Conservation (phyloP, 257 asterid species). For the Orobanche coerulescens region DNA sequence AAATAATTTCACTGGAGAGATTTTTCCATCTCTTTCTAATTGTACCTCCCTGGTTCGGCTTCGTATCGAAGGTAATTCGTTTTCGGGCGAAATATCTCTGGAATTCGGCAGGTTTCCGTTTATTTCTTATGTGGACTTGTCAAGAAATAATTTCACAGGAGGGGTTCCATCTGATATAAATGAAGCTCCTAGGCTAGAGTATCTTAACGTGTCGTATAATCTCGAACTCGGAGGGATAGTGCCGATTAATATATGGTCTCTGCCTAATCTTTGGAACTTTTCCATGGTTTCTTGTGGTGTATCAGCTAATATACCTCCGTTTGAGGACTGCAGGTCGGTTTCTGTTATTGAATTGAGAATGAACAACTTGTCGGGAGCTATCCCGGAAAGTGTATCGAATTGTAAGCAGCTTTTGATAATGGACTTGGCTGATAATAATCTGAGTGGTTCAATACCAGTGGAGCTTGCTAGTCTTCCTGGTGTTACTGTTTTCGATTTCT, state of each 20-base stretch:
- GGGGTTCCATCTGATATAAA: conserved; percentile 50
- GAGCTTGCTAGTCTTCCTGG: conserved; percentile 52
- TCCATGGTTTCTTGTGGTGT: conserved; percentile 68
- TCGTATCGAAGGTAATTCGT: conserved; percentile 67
- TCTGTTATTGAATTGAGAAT: conserved; percentile 58
- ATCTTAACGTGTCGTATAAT: conserved; percentile 73
- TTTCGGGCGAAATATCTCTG: conserved; percentile 73
- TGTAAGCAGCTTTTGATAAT: conserved; percentile 53
- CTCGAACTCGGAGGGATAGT: conserved; percentile 61
- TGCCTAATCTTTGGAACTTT: conserved; percentile 58
- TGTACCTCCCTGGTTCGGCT: conserved; percentile 86
- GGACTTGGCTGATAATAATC: conserved; percentile 56
- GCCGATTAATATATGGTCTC: conserved; percentile 52
- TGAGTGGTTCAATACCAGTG: conserved; percentile 64
- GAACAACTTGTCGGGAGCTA: conserved; percentile 60
- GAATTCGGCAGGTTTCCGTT: conserved; percentile 38
- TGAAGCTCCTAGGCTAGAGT: conserved; percentile 48
- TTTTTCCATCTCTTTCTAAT: conserved; percentile 67
- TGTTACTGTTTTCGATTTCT: conserved; percentile 46
- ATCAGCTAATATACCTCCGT: conserved; percentile 65
- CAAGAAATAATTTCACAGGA: conserved; percentile 67
- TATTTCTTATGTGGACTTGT: conserved; percentile 66
- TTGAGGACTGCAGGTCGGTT: conserved; percentile 49
- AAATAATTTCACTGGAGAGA: conserved; percentile 66
- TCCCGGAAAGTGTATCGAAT: conserved; percentile 52